Conservation (phyloP, 345 rosid species). For the Pugionium cornutum region DNA sequence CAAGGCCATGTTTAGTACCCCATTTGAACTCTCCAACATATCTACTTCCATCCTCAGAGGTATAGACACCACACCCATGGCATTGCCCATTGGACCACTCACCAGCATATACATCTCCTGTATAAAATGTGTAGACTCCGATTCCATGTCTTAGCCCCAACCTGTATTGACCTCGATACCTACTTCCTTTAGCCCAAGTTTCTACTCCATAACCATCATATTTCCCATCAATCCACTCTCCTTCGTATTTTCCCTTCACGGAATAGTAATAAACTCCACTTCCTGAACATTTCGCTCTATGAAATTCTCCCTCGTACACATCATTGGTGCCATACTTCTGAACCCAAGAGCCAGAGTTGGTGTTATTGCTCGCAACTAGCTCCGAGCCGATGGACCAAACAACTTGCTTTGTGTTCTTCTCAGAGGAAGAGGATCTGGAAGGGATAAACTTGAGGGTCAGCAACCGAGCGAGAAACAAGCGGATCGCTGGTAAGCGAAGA, state of each 20-base stretch:
- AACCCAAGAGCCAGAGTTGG: conserved; percentile 58
- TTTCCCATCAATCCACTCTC: conserved; percentile 77
- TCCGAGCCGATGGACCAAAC: conserved; percentile 73
- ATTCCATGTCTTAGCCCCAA: conserved; percentile 72
- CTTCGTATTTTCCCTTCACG: conserved; percentile 67
- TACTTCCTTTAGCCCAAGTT: conserved; percentile 78
- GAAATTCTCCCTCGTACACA: conserved; percentile 78
- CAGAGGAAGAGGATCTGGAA: conserved; percentile 34
- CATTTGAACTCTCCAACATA: conserved; percentile 71
- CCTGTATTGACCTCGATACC: conserved; percentile 72
- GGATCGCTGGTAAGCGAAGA: conserved; percentile 56
- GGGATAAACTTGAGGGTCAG: conserved; percentile 42
- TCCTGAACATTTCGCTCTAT: conserved; percentile 65
- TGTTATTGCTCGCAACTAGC: conserved; percentile 47
- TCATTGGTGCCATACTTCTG: conserved; percentile 57
- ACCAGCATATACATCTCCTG: conserved; percentile 71
- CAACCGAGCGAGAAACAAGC: conserved; percentile 55
- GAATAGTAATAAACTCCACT: conserved; percentile 67
- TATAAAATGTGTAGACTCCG: conserved; percentile 64
- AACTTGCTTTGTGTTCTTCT: conserved; percentile 44
- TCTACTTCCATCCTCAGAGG: conserved; percentile 65
- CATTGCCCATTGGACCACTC: conserved; percentile 81
- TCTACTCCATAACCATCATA: conserved; percentile 80
- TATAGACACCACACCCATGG: conserved; percentile 69
- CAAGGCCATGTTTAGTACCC: conserved; percentile 78